Evolutionary conservation across 306 rosid species (phyloP).

Genomic region (Glycine latifolia): DNA sequence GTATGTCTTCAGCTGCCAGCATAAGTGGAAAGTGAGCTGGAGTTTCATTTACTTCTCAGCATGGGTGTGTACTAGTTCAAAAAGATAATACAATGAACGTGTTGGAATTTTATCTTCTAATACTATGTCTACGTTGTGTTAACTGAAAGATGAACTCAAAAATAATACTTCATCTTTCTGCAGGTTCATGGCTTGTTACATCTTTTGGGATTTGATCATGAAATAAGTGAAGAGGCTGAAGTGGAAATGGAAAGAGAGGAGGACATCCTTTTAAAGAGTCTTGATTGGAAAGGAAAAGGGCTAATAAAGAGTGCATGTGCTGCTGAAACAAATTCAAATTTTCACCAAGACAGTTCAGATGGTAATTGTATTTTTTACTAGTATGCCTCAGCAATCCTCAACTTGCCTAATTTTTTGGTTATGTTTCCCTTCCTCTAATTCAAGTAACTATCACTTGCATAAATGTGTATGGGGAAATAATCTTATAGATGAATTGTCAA

Average conservation of each 20-base stretch:
- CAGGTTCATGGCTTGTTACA: slow-evolving; percentile 95
- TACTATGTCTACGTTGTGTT: slow-evolving; percentile 5
- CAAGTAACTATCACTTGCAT: slow-evolving; percentile 32
- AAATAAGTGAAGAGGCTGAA: slow-evolving; percentile 86
- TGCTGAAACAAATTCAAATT: slow-evolving; percentile 53
- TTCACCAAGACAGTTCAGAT: slow-evolving; percentile 46
- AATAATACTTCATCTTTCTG: slow-evolving; percentile 36
- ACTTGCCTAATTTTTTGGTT: slow-evolving; percentile 22
- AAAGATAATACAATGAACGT: not conserved
- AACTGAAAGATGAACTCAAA: slow-evolving; percentile 41
- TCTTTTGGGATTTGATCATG: slow-evolving; percentile 94
- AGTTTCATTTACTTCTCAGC: slow-evolving; percentile 24
- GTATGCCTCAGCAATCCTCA: slow-evolving; percentile 20
- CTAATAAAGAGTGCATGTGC: slow-evolving; percentile 79
- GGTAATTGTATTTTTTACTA: slow-evolving; percentile 43
- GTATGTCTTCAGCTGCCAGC: slow-evolving; percentile 3
- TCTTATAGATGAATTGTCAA: slow-evolving; percentile 74
- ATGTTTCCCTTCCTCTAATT: slow-evolving; percentile 30
- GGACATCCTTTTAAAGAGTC: slow-evolving; percentile 73
- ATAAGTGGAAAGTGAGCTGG: slow-evolving; percentile 31
- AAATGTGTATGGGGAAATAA: slow-evolving; percentile 50
- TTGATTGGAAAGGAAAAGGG: slow-evolving; percentile 92
- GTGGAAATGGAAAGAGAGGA: slow-evolving; percentile 92
- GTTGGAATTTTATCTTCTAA: slow-evolving; percentile 22
- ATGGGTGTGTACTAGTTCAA: not conserved